Conservation (phyloP, 2,329 filamentous ascomycete species). For the Diaporthe sp. region DNA sequence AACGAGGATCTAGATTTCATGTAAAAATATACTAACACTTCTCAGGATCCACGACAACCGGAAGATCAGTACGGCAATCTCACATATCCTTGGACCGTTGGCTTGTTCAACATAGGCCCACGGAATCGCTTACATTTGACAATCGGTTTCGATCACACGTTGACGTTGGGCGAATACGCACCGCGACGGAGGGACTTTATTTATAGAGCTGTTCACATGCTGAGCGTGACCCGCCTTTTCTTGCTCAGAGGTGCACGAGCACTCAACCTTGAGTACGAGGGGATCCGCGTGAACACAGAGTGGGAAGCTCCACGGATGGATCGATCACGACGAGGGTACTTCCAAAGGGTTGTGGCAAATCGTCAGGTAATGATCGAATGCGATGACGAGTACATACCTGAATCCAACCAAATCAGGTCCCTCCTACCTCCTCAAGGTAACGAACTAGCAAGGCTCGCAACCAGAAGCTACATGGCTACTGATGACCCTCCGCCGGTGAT, state of each 20-base stretch:
- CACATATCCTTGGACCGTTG: neutral
- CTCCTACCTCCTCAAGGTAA: neutral
- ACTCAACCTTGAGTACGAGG: neutral
- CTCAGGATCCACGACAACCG: neutral
- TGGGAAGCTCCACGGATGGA: neutral
- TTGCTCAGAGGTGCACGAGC: neutral
- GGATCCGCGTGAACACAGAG: neutral
- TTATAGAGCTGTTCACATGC: neutral
- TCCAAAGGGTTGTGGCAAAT: neutral
- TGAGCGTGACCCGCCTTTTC: neutral
- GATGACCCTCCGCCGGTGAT: no score
- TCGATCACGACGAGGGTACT: neutral
- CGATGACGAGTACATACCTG: neutral
- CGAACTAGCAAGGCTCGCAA: no score
- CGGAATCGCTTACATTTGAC: neutral
- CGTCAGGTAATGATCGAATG: neutral
- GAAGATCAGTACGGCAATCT: no score
- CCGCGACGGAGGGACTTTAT: no score
- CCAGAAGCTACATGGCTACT: no score
- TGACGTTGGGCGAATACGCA: no score
- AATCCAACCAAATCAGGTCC: neutral
- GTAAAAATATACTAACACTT: neutral
- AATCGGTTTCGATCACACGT: neutral
- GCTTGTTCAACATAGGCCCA: neutral
- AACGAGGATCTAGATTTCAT: neutral